These are phyloP conservation scores for Microdochium trichocladiopsis DNA, from an alignment of 2,329 filamentous ascomycete genomes.

Conservation along the genomic window DNA sequence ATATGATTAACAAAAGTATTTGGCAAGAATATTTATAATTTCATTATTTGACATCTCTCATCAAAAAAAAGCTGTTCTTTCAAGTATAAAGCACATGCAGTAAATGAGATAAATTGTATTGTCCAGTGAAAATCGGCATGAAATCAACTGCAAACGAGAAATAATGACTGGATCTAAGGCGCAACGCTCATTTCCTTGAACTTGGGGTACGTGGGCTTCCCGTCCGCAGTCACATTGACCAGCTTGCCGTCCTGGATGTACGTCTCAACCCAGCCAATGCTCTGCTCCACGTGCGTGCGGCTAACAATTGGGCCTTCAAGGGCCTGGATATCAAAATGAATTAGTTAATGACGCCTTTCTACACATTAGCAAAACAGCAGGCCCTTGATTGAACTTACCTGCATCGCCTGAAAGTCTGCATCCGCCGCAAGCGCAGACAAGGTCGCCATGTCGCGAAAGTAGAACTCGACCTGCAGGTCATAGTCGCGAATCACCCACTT, in stretches of 20 bases:
- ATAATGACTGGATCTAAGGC: too few relatives aligned
- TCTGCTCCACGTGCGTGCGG: conserved; percentile 1
- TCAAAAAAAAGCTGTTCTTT: not conserved
- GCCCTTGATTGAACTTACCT: not conserved
- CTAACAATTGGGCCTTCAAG: conserved; percentile 9
- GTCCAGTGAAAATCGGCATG: not conserved
- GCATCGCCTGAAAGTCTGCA: conserved; percentile 9
- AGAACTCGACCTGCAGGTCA: conserved; percentile 11
- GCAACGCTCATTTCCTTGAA: not conserved
- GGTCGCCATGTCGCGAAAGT: conserved; percentile 9
- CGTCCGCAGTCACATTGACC: conserved; percentile 8
- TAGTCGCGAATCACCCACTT: conserved; percentile 3
- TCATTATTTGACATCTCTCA: not conserved
- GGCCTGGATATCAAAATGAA: conserved; percentile 2
- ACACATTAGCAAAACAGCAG: not conserved
- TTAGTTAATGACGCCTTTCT: not conserved
- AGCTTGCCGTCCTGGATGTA: conserved; percentile 11
- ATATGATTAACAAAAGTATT: too few relatives aligned
- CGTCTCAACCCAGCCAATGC: conserved; percentile 12
- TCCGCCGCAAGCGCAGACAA: conserved; percentile 4
- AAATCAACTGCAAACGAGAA: too few relatives aligned
- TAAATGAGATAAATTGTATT: not conserved
- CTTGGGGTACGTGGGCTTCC: not conserved
- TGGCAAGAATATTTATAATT: too few relatives aligned
- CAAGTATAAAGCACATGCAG: not conserved